Percentiles rank a stretch among this genome's conserved stretches.
Conservation (phyloP, 2,329 filamentous ascomycete species). For the Talaromyces albobiverticillius region DNA sequence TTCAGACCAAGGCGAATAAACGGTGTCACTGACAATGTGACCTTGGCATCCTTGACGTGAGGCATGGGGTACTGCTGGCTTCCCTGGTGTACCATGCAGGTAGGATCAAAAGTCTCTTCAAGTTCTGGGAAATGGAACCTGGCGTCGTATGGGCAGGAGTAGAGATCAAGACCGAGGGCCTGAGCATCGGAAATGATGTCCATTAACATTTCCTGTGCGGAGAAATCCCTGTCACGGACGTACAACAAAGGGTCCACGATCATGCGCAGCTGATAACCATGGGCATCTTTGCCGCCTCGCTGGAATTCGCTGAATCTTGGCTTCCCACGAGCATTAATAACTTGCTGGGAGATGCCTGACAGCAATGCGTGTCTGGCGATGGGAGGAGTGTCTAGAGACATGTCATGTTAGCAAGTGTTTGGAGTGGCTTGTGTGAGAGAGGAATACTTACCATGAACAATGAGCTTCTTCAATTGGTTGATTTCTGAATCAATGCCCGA, state of each 20-base stretch:
- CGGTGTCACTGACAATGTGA: constrained; percentile 10
- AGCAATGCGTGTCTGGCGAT: constrained; percentile 21
- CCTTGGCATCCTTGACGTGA: background rate
- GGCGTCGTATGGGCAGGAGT: constrained; percentile 26
- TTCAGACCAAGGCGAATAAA: constrained; percentile 4
- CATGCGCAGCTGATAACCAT: constrained; percentile 21
- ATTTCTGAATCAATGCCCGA: constrained; percentile 22
- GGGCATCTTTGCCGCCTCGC: constrained; percentile 18
- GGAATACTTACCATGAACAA: constrained; percentile 21
- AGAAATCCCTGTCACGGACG: constrained; percentile 1
- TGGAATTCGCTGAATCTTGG: constrained; percentile 25
- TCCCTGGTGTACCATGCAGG: constrained; percentile 27
- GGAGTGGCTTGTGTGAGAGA: background rate
- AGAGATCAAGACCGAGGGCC: constrained; percentile 25
- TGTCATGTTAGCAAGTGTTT: background rate
- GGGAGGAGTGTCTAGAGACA: constrained; percentile 17
- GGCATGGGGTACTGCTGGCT: background rate
- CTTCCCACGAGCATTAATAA: constrained; percentile 19
- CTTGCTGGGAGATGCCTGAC: constrained; percentile 19
- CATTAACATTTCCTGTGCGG: constrained; percentile 21
- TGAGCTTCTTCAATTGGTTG: constrained; percentile 16
- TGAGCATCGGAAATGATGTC: constrained; percentile 28
- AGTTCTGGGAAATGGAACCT: constrained; percentile 23
- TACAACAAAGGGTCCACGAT: constrained; percentile 23
- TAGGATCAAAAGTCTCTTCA: constrained; percentile 23